Evolutionary conservation across 2,329 filamentous ascomycete genomes (phyloP).

Genomic region (Colletotrichum navitas): DNA sequence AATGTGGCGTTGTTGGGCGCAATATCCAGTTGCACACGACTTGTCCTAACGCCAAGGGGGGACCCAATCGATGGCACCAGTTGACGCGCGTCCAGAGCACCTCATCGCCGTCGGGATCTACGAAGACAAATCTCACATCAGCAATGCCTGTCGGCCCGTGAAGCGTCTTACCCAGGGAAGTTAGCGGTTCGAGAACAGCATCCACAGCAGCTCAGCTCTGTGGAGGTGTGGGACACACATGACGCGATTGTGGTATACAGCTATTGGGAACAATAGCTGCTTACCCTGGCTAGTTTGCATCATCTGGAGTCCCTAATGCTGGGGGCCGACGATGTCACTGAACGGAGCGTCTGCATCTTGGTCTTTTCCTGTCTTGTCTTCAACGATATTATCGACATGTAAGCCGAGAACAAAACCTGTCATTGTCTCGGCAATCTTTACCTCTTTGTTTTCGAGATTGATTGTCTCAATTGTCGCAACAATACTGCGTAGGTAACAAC

Average conservation of each 20-base stretch:
- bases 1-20: constrained; percentile 25
- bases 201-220: not conserved
- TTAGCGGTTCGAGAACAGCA: not conserved
- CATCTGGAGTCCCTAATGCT: not conserved
- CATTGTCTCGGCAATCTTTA: not conserved
- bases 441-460: not conserved
- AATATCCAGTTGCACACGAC: not conserved
- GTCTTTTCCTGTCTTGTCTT: not conserved
- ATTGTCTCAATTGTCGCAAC: not conserved
- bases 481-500: not conserved
- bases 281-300: not conserved
- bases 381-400: not conserved
- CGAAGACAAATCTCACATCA: not conserved
- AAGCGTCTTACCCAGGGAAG: not conserved
- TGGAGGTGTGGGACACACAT: not conserved
- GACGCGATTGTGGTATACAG: not conserved
- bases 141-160: not conserved
- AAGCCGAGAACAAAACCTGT: too few relatives aligned
- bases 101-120: not conserved
- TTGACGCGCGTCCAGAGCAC: constrained; percentile 29
- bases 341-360: not conserved
- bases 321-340: not conserved
- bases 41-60: not conserved
- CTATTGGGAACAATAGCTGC: not conserved
- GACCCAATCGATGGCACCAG: not conserved